Conservation (phyloP, 2,329 filamentous ascomycete genomes). For the Fusarium torreyae region DNA sequence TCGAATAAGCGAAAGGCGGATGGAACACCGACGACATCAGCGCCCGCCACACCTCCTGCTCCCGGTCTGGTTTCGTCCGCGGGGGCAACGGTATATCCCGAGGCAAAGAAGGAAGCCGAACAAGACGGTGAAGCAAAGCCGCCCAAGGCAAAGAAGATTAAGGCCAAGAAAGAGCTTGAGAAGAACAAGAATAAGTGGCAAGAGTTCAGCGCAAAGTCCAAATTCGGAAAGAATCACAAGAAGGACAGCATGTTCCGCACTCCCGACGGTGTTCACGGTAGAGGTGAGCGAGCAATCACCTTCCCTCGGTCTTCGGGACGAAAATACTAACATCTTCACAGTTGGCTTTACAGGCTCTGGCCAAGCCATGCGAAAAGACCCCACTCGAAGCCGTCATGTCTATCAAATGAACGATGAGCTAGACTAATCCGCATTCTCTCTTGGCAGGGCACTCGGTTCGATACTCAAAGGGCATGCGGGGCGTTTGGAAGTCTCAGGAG, state of each 20-base stretch:
- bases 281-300: slow-evolving; percentile 74
- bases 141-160: slow-evolving; percentile 88
- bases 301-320: neutral
- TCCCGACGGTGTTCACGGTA: slow-evolving; percentile 85
- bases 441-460: slow-evolving; percentile 46
- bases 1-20: slow-evolving; percentile 91
- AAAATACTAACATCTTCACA: slow-evolving; percentile 58
- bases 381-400: slow-evolving; percentile 84
- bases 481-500: slow-evolving; percentile 47
- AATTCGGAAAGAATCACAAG: slow-evolving; percentile 76
- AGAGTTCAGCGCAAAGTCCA: slow-evolving; percentile 86
- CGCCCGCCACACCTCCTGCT: slow-evolving; percentile 57
- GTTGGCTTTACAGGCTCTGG: slow-evolving; percentile 98
- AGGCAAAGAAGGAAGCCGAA: slow-evolving; percentile 73
- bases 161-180: slow-evolving; percentile 91
- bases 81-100: slow-evolving; percentile 71
- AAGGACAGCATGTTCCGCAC: slow-evolving; percentile 99
- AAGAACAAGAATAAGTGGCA: slow-evolving; percentile 95
- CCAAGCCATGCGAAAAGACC: slow-evolving; percentile 95
- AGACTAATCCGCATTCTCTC: slow-evolving; percentile 66
- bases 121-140: slow-evolving; percentile 79
- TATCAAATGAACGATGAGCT: slow-evolving; percentile 84
- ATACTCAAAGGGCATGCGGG: slow-evolving; percentile 29
- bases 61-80: slow-evolving; percentile 67
- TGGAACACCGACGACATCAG: slow-evolving; percentile 69